These are phyloP conservation scores for Phytophthora podocarpi DNA, from an alignment of 352 stramenopile species.

Conservation along the genomic window DNA sequence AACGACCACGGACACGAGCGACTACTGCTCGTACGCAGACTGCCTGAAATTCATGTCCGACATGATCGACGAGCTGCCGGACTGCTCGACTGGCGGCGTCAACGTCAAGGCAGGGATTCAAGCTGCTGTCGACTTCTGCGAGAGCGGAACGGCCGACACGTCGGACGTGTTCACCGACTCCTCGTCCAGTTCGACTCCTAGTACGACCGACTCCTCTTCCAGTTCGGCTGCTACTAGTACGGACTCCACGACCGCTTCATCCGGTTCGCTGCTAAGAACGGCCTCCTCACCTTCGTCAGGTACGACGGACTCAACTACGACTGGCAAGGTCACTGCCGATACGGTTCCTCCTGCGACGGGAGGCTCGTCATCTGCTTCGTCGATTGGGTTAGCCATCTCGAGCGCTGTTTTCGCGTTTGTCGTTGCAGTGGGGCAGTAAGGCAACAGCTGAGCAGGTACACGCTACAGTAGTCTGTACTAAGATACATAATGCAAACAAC, in stretches of 20 bases:
- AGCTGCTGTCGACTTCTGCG: slow-evolving; percentile 22
- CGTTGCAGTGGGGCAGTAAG: slow-evolving; percentile 1
- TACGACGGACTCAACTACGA: background rate
- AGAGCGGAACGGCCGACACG: slow-evolving; percentile 12
- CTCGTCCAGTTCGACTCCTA: background rate
- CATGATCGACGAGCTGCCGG: slow-evolving; percentile 22
- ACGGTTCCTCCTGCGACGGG: slow-evolving; percentile 4
- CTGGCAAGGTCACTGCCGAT: slow-evolving; percentile 12
- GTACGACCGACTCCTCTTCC: no score
- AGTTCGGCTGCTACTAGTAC: no score
- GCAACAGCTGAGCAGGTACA: background rate
- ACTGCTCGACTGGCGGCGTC: slow-evolving; percentile 30
- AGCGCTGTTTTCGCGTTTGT: slow-evolving; percentile 7
- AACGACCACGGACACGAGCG: background rate
- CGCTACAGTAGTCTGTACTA: background rate
- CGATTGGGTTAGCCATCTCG: background rate
- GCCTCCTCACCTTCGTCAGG: background rate
- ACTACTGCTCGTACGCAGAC: slow-evolving; percentile 19
- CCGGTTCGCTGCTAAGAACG: no score
- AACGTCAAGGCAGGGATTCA: slow-evolving; percentile 24
- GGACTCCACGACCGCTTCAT: no score
- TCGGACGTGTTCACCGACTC: slow-evolving; percentile 9
- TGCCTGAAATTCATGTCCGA: slow-evolving; percentile 22
- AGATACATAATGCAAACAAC: slow-evolving; percentile 13
- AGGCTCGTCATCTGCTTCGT: slow-evolving; percentile 6